Percentiles rank a stretch among this genome's conserved stretches.
Conservation (phyloP, 345 rosid genomes). For the Citrus reticulata region DNA sequence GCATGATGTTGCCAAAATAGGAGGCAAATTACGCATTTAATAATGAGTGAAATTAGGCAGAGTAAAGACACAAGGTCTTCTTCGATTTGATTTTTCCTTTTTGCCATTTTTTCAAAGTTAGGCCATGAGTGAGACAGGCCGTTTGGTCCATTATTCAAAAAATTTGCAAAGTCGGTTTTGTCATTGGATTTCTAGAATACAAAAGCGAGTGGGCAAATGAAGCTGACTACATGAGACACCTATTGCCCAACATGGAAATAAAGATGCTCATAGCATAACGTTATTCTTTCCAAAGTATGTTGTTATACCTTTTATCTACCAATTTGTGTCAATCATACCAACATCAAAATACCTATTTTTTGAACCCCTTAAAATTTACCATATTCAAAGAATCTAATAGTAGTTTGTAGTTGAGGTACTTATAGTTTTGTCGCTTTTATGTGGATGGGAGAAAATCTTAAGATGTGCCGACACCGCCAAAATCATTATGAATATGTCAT, state of each 20-base stretch:
- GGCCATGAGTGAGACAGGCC: constrained; percentile 20
- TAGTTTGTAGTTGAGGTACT: too few relatives aligned
- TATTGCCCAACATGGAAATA: neutral
- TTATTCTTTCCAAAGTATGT: neutral
- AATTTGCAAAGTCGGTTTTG: neutral
- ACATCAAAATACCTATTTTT: neutral
- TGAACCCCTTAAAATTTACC: neutral
- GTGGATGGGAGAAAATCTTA: too few relatives aligned
- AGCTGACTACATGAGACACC: neutral
- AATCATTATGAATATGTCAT: too few relatives aligned
- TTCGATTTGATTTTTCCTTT: neutral
- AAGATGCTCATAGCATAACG: neutral
- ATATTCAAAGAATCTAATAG: neutral
- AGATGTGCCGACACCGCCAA: rapidly evolving
- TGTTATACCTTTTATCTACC: too few relatives aligned
- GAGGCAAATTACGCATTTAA: neutral
- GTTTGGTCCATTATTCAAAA: neutral
- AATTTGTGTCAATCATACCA: too few relatives aligned
- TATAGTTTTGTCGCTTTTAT: neutral
- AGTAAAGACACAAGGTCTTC: neutral
- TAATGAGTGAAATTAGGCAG: neutral
- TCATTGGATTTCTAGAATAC: neutral
- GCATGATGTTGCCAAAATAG: neutral
- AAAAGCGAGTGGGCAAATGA: neutral
- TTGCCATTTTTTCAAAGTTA: constrained; percentile 13